These are phyloP conservation scores for Breynia disticha DNA, from an alignment of 441 rosid species.

Conservation along the genomic window DNA sequence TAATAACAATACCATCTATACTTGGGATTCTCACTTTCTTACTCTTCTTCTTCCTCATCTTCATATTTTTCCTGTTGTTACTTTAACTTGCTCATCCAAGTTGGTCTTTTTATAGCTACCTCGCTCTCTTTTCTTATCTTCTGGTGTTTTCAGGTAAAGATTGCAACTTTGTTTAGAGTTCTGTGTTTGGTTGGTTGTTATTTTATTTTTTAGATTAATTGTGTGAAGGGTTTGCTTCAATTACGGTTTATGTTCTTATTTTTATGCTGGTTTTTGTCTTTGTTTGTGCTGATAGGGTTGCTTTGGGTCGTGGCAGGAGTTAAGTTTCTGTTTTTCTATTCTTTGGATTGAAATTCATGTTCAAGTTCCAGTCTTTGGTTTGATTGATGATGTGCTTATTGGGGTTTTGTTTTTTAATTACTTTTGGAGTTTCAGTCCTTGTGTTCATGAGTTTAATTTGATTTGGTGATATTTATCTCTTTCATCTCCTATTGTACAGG, in stretches of 20 bases:
- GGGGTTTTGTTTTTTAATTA: constrained; percentile 16
- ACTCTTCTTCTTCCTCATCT: neutral
- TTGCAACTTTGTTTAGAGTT: no score
- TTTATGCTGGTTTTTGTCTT: no score
- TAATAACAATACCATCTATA: neutral
- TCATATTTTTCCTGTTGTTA: constrained; percentile 3
- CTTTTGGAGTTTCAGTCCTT: constrained; percentile 1
- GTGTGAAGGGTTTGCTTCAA: no score
- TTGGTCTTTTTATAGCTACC: neutral
- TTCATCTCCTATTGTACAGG: no score
- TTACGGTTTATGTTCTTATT: no score
- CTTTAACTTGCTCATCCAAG: constrained; percentile 1
- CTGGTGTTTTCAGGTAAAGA: no score
- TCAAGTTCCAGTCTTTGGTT: constrained; percentile 16
- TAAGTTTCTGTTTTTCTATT: constrained; percentile 6
- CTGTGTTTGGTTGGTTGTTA: no score
- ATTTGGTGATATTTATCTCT: neutral
- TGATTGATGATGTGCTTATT: constrained; percentile 11
- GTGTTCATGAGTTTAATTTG: neutral
- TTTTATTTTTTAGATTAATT: no score
- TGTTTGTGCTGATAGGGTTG: no score
- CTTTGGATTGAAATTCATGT: constrained; percentile 1
- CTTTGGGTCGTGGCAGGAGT: no score
- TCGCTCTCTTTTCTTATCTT: no score
- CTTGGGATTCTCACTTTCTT: constrained; percentile 23